Base-by-base conservation (phyloP, 495 filamentous ascomycete species). In the Aspergillus ellipticus region DNA sequence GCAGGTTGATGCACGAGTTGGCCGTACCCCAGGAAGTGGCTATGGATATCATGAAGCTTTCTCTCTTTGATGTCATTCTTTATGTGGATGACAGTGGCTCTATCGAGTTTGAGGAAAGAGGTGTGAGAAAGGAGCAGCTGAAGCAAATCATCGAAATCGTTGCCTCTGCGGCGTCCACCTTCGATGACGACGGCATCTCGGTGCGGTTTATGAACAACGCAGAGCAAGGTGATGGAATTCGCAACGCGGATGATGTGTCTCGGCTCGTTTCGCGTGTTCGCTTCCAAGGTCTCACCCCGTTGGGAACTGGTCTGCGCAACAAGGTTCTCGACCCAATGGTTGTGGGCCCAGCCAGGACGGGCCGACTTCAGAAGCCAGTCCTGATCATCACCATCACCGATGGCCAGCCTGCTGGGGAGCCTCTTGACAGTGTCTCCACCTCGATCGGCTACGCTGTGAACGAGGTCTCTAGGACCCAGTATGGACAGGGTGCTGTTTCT, bases 61-160 rank as follows among this genome's bases (percentile, higher is more conserved):
- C 80, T 2, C 66, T 89, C 48, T 89, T 80, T 62, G 86, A 89
- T 57, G 78, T 87, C 31, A 70, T 87, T 46, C 72, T 89, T 24
- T 88, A 85, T 60, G 84, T 89, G 49, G 86, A 89, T 62, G 86
- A 89, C 66, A 86, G 83, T 66, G 86, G 87, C 11, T 89, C 86
- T 21, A 89, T 89, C 68, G 70, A 78, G 42, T 87, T 89, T 49
- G 79, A 85, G 56, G 83, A 85, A 59, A 76, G 78, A 53, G 85
- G 85, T n/a, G 70, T 82, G 42, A 79, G 87, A 49, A 86, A 86
- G 69, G 75, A 82, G 17, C 86, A 89, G 55, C 68, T 89, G 45
- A 77, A 78, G 58, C 71, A 85, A 46, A 87, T 88, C 53, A 69
- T 89, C 22, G 71, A 76, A 7, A 77, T 80, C 10, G 82, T 87